These are phyloP conservation scores for Boletus sp. DNA, from an alignment of 1,284 basidiomycete genomes.

Conservation along the genomic window DNA sequence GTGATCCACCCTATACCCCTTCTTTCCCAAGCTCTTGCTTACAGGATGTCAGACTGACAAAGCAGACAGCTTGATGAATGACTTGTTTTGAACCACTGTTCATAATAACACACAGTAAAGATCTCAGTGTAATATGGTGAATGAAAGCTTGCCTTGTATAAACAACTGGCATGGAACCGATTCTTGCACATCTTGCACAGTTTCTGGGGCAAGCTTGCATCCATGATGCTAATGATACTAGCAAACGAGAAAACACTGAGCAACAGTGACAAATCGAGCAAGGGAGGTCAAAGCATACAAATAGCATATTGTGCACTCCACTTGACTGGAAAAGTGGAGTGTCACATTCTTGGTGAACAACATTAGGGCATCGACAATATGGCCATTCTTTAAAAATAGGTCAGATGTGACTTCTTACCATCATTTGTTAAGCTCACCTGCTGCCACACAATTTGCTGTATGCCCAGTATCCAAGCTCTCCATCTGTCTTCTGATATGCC, in stretches of 20 bases:
- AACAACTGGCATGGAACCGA: constrained; percentile 90
- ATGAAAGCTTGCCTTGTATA: constrained; percentile 73
- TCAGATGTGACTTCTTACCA: constrained; percentile 26
- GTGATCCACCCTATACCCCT: no score
- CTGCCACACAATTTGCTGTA: constrained; percentile 90
- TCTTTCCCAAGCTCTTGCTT: no score
- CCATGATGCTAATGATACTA: constrained; percentile 92
- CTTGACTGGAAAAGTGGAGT: constrained; percentile 91
- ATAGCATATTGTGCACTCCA: constrained; percentile 94
- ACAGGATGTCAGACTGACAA: constrained; percentile 82
- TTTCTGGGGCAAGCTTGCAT: constrained; percentile 88
- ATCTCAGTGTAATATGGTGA: neutral
- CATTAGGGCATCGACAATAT: constrained; percentile 88
- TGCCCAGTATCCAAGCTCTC: constrained; percentile 92
- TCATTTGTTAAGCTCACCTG: constrained; percentile 57
- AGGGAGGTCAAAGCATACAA: constrained; percentile 60
- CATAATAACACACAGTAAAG: neutral
- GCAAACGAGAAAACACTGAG: constrained; percentile 6
- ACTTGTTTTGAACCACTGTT: constrained; percentile 89
- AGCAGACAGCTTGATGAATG: constrained; percentile 92
- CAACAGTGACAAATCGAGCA: neutral
- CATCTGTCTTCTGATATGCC: constrained; percentile 92
- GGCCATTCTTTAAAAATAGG: constrained; percentile 69
- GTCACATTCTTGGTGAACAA: constrained; percentile 96
- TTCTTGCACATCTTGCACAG: constrained; percentile 97